phyloP scores from a whole-genome alignment of 495 filamentous ascomycete genomes.

The Pyrenopolyporus hunteri region DNA sequence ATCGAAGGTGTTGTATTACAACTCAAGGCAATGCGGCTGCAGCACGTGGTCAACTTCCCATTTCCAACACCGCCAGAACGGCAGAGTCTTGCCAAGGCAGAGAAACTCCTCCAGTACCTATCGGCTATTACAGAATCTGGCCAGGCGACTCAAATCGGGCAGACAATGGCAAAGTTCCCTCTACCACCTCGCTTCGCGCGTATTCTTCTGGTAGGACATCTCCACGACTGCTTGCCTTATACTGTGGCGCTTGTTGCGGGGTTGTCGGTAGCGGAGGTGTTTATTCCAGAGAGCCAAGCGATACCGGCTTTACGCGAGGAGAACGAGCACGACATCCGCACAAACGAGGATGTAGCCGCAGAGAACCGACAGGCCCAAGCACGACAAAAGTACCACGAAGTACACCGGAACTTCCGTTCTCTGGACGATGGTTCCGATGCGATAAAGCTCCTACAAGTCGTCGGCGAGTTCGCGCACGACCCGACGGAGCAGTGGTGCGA shows the following conservation, averaged over 20 bases:
- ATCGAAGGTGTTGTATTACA: conserved; percentile 92
- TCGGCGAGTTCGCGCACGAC: conserved; percentile 80
- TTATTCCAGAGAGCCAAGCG: conserved; percentile 82
- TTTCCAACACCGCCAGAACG: conserved; percentile 92
- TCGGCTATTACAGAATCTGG: conserved; percentile 69
- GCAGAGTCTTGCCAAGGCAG: conserved; percentile 79
- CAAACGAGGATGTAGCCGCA: conserved; percentile 68
- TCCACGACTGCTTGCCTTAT: conserved; percentile 82
- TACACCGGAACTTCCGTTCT: conserved; percentile 79
- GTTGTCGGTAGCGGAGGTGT: conserved; percentile 85
- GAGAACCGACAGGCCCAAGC: conserved; percentile 69
- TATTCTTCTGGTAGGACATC: conserved; percentile 85
- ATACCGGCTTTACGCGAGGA: conserved; percentile 56
- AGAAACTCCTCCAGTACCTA: conserved; percentile 80
- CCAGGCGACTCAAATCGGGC: conserved; percentile 77
- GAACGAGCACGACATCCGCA: conserved; percentile 60
- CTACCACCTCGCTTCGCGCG: conserved; percentile 88
- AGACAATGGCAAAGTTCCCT: conserved; percentile 84
- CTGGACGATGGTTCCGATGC: conserved; percentile 83
- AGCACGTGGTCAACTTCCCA: conserved; percentile 93
- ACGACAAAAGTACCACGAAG: conserved; percentile 72
- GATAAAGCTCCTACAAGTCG: conserved; percentile 86
- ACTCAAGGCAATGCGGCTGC: conserved; percentile 93
- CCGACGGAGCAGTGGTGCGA: conserved; percentile 73
- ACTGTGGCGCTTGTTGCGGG: conserved; percentile 88